These are phyloP conservation scores for Entrophospora sp. DNA, from an alignment of 192 early-diverging fungal species.

Conservation along the genomic window DNA sequence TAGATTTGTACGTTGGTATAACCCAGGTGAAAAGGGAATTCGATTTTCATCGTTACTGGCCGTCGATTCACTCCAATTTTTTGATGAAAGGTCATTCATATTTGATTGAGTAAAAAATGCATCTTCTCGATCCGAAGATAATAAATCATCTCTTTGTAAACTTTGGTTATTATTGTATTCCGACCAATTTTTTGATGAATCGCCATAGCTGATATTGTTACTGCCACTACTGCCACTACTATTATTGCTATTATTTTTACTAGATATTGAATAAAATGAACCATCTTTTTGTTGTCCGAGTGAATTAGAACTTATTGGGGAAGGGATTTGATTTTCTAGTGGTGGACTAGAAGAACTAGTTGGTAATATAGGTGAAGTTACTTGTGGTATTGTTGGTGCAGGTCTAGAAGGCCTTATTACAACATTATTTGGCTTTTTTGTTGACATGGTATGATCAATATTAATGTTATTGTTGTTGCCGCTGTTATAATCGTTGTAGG, in stretches of 20 bases:
- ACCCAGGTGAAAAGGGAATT: no score
- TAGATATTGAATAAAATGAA: neutral
- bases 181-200: no score
- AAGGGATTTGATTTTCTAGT: neutral
- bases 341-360: conserved; percentile 3
- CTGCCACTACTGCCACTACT: no score
- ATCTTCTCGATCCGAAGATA: neutral
- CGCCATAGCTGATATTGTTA: no score
- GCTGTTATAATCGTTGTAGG: neutral
- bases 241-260: no score
- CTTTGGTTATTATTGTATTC: no score
- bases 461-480: no score
- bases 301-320: neutral
- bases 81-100: no score
- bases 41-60: no score
- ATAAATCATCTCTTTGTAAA: neutral
- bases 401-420: conserved; percentile 15
- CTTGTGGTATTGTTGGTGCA: neutral
- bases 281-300: neutral
- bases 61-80: no score
- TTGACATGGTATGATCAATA: no score
- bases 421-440: neutral
- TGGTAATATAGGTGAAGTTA: conserved; percentile 2
- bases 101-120: neutral
- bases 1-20: no score